Evolutionary conservation across 331 rosid genomes (phyloP), one percentile per base, ranked within the genome.

Genomic region (Acacia concinna): DNA sequence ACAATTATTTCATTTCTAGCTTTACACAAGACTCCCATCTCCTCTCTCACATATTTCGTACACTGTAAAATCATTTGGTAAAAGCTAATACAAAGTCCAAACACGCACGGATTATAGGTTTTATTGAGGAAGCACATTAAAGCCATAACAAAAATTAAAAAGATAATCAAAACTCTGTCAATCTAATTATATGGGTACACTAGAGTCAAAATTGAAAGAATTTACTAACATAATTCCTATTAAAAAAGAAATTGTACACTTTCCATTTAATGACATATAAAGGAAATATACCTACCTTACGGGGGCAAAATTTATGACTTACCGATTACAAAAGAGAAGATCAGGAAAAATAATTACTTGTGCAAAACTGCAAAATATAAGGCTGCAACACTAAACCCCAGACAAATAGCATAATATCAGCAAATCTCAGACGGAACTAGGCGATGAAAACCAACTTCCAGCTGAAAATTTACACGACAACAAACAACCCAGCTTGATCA

Each of bases 281-380:
- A n/a, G 63, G 30, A 77, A 77, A 79, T 15, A 56, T 40, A 51
- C 74, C 86, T 81, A 80, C 30, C 41, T 74, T 41, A 56, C 20
- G 12, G 56, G 47, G 43, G 30, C 71, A 81, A 81, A 82, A 79
- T 74, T 74, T 69, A 75, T 30, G 69, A 38, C 35, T n/a, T 49
- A 76, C 73, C 10, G 70, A 78, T 65, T 84, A 81, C 84, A 69
- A 28, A 79, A 63, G 78, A 46, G 76, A 56, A 59, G 76, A 31
- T 10, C 28, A 56, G 81, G 78, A 4, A 80, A 73, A 62, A 47
- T 20, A 80, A 72, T 77, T 68, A 86, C 83, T 63, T 40, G 79
- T 82, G 81, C 84, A 87, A 84, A 91, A 85, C 76, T 82, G 87
- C 90, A 85, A 81, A 84, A 82, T 62, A 72, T 79, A 60, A 49